Base-by-base conservation (phyloP, 768 basidiomycete species). In the Tricholoma furcatifolium region DNA sequence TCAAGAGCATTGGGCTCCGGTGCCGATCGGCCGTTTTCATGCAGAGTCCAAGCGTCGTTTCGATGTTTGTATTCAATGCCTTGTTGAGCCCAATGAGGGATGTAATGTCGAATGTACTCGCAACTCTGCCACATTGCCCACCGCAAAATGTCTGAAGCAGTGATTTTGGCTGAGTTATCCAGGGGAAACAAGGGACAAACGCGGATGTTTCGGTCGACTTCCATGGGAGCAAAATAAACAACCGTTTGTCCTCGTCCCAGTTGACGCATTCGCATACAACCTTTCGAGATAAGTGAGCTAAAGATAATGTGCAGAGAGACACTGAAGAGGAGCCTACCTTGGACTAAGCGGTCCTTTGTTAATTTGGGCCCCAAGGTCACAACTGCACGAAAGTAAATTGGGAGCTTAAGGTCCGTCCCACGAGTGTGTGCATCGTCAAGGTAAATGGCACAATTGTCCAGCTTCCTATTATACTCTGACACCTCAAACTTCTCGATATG, bases 401-500 rank as follows among this genome's bases (percentile, higher is more conserved):
- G 81, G 31, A 83, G 65, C 42, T 75, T 81, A 12, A 82, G 64
- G 52, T 82, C 80, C 0, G 81, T 83, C 5, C 80, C 81, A 56
- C 80, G 52, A 15, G 72, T 75, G 50, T 81, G 80, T 0, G 77
- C 76, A 44, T 82, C 80, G 42, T 82, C 80, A 0, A 82, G 73
- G 55, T 82, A 82, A 3, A 81, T 56, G 3, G 76, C 50, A 32
- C 76, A 78, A 51, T 67, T 62, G 4, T 67, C 58, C 5, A 76
- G 61, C 40, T 67, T 68, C 18, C 68, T 57, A 11, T 53, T 59
- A 57, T 65, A 77, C 68, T 68, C 64, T 1, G 79, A 81, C 10
- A 69, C 66, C 6, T 62, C 49, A n/a, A 81, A 60, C 7, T 65
- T 58, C 48, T 76, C 71, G 4, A 66, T 53, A 1, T 45, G 50